These are phyloP conservation scores for Erythrophleum fordii DNA, from an alignment of 306 rosid species.

Conservation along the genomic window DNA sequence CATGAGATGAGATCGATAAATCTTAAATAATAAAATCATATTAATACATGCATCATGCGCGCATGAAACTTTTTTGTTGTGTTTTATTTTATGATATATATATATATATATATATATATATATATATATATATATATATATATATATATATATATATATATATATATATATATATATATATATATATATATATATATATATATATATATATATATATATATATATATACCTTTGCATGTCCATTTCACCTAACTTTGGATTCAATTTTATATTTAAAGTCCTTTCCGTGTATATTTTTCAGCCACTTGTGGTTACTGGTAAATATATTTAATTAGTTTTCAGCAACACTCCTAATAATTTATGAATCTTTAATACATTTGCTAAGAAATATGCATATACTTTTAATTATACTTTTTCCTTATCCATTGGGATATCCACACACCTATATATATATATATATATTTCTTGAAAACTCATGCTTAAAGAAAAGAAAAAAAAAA, in stretches of 20 bases:
- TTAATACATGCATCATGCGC: not conserved
- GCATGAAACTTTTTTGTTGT: conserved; percentile 33
- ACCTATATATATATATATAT: not conserved
- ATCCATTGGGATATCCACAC: not conserved
- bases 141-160: too few species aligned
- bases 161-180: too few species aligned
- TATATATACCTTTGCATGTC: not conserved
- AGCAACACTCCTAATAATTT: not conserved
- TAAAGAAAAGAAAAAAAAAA: not conserved
- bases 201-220: too few species aligned
- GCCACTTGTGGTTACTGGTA: not conserved
- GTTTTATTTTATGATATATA: not conserved
- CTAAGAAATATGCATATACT: not conserved
- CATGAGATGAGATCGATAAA: not conserved
- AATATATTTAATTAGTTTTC: not conserved
- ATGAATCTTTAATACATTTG: not conserved
- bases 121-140: too few species aligned
- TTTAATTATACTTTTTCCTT: not conserved
- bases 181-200: too few species aligned
- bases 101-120: too few species aligned
- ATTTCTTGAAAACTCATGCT: too few species aligned
- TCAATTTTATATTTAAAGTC: conserved; percentile 7
- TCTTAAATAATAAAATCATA: conserved; percentile 2
- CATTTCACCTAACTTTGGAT: not conserved
- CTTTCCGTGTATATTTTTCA: not conserved